Evolutionary conservation across 73 alveolate species (phyloP), one percentile per base, ranked within the genome.

Genomic region (Paramecium bursaria): DNA sequence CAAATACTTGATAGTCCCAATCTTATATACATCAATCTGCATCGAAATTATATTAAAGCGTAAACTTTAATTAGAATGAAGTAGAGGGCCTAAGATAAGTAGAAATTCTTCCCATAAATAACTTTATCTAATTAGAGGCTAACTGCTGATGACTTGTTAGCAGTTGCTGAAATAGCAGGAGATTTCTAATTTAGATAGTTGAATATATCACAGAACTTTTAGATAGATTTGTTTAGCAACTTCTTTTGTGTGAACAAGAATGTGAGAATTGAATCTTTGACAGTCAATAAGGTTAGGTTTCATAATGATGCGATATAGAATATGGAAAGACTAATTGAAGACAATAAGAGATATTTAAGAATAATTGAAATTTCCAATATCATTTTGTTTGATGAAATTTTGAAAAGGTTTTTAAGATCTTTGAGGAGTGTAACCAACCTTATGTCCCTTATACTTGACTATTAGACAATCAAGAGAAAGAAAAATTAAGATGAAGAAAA

Each of bases 81-180:
- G 21, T n/a, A 9, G 14, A 2, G 14, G n/a, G 15, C 44, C 4
- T 27, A 35, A 35, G 7, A 35, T n/a, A 19, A 1, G 7, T n/a
- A 3, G 33, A 44, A 47, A 0, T n/a, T 2, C 9, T 67, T 67
- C 11, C 82, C 82, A 0, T 14, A 35, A 19, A 35, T 67, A 3
- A 67, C 33, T 15, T 15, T 67, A 17, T 31, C 39, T 21, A 21
- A 15, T 7, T 11, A 35, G 19, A 19, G 44, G 44, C 44, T 67
- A 3, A 67, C 82, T 35, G 82, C 82, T 19, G 82, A 67, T 35
- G 82, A 67, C 44, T 67, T 67, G 44, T 22, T 31, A 11, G 13
- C 23, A 4, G 50, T 67, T 7, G 21, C 60, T 0, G 49, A 67
- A 67, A 67, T 67, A 4, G 44, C 44, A 2, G 7, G 57, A 21